These are phyloP conservation scores for Suillus weaverae DNA, from an alignment of 768 basidiomycete species.

Conservation along the genomic window DNA sequence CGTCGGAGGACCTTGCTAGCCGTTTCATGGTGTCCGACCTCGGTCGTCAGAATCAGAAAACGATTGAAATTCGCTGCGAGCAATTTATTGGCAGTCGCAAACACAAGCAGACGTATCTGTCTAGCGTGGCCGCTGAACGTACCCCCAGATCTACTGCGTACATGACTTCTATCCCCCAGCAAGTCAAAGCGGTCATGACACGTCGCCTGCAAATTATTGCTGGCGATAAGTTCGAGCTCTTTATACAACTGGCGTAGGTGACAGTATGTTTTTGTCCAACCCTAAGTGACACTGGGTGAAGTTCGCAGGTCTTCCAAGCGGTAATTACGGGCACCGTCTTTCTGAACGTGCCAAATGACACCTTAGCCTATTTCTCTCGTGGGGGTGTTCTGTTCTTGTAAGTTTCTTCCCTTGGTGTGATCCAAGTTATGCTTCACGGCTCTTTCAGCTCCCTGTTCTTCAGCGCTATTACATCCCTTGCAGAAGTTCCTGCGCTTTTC, in stretches of 20 bases:
- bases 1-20: conserved; percentile 54
- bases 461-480: conserved; percentile 38
- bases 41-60: conserved; percentile 39
- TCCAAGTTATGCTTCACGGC: neutral
- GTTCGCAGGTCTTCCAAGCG: conserved; percentile 37
- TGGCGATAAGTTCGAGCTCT: conserved; percentile 37
- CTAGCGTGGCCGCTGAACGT: conserved; percentile 53
- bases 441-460: conserved; percentile 33
- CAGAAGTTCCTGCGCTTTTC: conserved; percentile 59
- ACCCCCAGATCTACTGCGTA: conserved; percentile 46
- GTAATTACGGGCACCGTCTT: conserved; percentile 41
- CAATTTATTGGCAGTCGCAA: conserved; percentile 48
- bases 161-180: conserved; percentile 47
- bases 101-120: conserved; percentile 41
- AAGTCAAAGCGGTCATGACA: conserved; percentile 46
- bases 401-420: conserved; percentile 20
- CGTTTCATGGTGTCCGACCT: conserved; percentile 13
- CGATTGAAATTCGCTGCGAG: conserved; percentile 47
- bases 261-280: conserved; percentile 6
- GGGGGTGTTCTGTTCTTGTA: conserved; percentile 83
- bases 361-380: conserved; percentile 45
- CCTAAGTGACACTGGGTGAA: conserved; percentile 18
- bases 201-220: conserved; percentile 48
- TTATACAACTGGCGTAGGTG: conserved; percentile 2
- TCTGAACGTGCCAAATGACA: conserved; percentile 40